Conservation (phyloP, 306 rosid species). For the Spatholobus suberectus region DNA sequence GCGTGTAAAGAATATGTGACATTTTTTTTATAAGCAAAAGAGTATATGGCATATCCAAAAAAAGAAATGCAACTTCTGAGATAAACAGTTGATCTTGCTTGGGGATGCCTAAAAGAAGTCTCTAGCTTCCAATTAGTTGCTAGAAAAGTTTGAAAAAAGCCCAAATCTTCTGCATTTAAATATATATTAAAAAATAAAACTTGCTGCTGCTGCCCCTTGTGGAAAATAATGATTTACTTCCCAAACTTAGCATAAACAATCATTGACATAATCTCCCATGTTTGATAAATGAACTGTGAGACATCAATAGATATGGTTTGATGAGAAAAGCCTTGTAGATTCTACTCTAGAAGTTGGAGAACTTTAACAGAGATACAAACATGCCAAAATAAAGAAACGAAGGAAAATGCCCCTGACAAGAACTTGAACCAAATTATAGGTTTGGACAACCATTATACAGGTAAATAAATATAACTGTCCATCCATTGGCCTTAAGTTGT, state of each 20-base stretch:
- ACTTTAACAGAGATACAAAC: background rate
- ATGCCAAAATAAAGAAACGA: background rate
- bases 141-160: background rate
- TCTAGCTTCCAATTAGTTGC: background rate
- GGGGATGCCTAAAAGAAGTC: no score
- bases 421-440: background rate
- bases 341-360: background rate
- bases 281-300: no score
- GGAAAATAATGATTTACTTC: background rate
- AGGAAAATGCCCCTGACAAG: background rate
- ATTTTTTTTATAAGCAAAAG: background rate
- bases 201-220: background rate
- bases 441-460: background rate
- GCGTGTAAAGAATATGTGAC: no score
- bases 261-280: background rate
- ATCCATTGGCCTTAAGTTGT: slow-evolving; percentile 7
- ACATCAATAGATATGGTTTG: background rate
- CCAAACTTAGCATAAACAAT: background rate
- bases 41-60: background rate
- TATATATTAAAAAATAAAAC: background rate
- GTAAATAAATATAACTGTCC: background rate
- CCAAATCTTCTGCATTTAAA: background rate
- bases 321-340: background rate
- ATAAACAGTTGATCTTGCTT: no score
- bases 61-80: background rate